A percentile compares a stretch with the other conserved stretches of the same genome.
Evolutionary conservation across 495 filamentous ascomycete genomes (phyloP).

Genomic region (Aspergillus steynii): DNA sequence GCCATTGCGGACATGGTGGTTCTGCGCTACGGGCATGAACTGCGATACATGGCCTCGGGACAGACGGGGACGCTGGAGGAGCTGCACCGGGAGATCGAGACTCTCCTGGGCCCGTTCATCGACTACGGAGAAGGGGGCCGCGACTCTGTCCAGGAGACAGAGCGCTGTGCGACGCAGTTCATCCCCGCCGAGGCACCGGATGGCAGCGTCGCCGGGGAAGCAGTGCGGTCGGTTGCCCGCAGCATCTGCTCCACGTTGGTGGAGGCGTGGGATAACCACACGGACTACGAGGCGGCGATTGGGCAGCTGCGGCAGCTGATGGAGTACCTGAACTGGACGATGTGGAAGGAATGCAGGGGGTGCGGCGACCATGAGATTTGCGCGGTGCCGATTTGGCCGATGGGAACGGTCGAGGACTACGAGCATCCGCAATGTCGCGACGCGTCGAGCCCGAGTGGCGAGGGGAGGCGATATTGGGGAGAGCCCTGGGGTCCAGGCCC

Average conservation of each 20-base stretch:
- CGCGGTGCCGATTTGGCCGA: slow-evolving; percentile 67
- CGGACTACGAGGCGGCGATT: slow-evolving; percentile 25
- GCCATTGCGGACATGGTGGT: slow-evolving; percentile 61
- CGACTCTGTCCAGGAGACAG: slow-evolving; percentile 32
- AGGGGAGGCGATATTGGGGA: slow-evolving; percentile 44
- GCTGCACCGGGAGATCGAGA: slow-evolving; percentile 46
- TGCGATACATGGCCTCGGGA: slow-evolving; percentile 48
- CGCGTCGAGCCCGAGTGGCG: slow-evolving; percentile 21
- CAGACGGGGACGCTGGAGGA: slow-evolving; percentile 30
- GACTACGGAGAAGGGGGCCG: slow-evolving; percentile 38
- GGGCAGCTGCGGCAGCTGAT: slow-evolving; percentile 41
- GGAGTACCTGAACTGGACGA: slow-evolving; percentile 57
- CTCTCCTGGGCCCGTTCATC: slow-evolving; percentile 51
- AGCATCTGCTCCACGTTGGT: slow-evolving; percentile 54
- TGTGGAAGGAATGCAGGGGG: slow-evolving; percentile 59
- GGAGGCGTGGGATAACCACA: slow-evolving; percentile 29
- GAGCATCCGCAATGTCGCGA: slow-evolving; percentile 50
- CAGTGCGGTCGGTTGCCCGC: slow-evolving; percentile 46
- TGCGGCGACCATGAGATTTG: slow-evolving; percentile 62
- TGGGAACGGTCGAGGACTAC: slow-evolving; percentile 55
- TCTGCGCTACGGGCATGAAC: slow-evolving; percentile 52
- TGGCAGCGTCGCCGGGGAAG: slow-evolving; percentile 33
- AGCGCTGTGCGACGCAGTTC: slow-evolving; percentile 55
- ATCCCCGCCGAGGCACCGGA: slow-evolving; percentile 23
- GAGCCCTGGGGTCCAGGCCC: neutral